A percentile compares a stretch with the other conserved stretches of the same genome.
Evolutionary conservation across 2,329 filamentous ascomycete species (phyloP).

Genomic region (Venturia nashicola): DNA sequence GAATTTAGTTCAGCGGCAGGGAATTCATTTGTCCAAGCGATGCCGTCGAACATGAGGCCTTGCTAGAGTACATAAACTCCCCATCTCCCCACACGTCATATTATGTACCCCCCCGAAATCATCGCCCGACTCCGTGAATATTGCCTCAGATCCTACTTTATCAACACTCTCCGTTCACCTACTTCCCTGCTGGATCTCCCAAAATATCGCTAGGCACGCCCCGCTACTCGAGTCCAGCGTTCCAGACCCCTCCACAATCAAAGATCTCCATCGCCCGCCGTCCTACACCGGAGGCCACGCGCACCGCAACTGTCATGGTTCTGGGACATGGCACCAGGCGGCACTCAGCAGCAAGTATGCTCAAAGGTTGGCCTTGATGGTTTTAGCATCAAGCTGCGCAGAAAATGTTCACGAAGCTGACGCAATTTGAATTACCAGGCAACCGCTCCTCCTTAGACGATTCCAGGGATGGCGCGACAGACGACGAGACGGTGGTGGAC

Average conservation of each 20-base stretch:
- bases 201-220: neutral
- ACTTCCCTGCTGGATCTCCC: neutral
- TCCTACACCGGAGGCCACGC: neutral
- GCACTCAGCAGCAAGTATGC: slow-evolving; percentile 31
- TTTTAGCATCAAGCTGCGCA: neutral
- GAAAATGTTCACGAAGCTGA: neutral
- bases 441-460: slow-evolving; percentile 26
- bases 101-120: neutral
- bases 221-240: neutral
- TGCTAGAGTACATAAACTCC: too few species aligned
- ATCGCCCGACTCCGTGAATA: neutral
- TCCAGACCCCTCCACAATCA: neutral
- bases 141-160: neutral
- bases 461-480: slow-evolving; percentile 26
- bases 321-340: slow-evolving; percentile 32
- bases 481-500: slow-evolving; percentile 73
- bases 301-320: slow-evolving; percentile 27
- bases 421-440: neutral
- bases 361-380: slow-evolving; percentile 4
- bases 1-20: neutral
- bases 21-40: neutral
- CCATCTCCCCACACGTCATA: neutral
- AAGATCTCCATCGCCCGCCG: neutral
- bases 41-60: neutral
- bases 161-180: neutral